Conservation (phyloP, 148 eudicot species). For the Fagopyrum esculentum region DNA sequence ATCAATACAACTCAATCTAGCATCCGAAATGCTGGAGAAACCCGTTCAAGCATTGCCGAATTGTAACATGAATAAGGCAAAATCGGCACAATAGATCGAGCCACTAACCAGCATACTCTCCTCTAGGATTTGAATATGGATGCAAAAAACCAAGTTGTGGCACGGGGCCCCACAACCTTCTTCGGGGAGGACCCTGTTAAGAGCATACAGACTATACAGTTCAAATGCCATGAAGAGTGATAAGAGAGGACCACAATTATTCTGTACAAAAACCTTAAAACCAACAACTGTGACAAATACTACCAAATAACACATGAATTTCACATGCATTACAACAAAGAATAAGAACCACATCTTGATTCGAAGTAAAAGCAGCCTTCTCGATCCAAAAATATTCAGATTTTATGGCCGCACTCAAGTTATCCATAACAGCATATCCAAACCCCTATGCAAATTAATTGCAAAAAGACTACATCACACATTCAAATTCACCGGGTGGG, state of each 20-base stretch:
- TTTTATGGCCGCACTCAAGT: not conserved
- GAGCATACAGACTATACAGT: conserved; percentile 5
- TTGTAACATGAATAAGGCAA: not conserved
- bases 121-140: conserved; percentile 36
- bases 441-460: no score
- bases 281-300: not conserved
- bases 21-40: conserved; percentile 1
- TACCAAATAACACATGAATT: not conserved
- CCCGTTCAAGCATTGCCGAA: not conserved
- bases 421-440: not conserved
- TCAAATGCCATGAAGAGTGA: not conserved
- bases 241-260: not conserved
- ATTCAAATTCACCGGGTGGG: not conserved
- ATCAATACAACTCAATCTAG: conserved; percentile 21
- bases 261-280: not conserved
- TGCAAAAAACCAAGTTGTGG: conserved; percentile 30
- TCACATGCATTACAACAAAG: not conserved
- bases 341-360: not conserved
- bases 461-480: not conserved
- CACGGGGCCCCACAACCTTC: conserved; percentile 45
- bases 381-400: not conserved
- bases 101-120: conserved; percentile 36
- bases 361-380: not conserved
- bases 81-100: not conserved
- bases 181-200: conserved; percentile 33